These are phyloP conservation scores for Botrytis tulipae DNA, from an alignment of 2,329 filamentous ascomycete species.

Conservation along the genomic window DNA sequence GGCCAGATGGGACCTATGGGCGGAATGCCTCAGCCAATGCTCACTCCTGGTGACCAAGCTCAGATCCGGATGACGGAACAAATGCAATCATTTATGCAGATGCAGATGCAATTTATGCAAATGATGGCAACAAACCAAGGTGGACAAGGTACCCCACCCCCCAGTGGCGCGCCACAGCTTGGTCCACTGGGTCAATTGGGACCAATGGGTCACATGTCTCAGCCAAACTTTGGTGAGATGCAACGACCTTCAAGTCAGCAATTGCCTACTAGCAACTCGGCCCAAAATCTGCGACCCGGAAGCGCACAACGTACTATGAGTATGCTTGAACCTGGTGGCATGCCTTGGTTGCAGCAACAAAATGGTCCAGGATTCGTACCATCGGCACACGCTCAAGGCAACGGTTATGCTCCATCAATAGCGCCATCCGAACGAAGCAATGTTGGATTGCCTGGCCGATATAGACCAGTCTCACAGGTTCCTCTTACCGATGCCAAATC, in stretches of 20 bases:
- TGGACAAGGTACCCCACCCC: not conserved
- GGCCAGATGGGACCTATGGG: conserved; percentile 36
- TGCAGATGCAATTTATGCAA: conserved; percentile 94
- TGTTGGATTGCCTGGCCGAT: conserved; percentile 82
- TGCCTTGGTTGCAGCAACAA: conserved; percentile 52
- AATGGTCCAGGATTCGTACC: conserved; percentile 43
- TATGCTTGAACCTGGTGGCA: conserved; percentile 67
- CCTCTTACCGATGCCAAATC: conserved; percentile 41
- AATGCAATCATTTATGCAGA: conserved; percentile 85
- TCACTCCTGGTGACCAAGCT: conserved; percentile 64
- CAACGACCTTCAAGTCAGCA: conserved; percentile 30
- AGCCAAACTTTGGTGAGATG: conserved; percentile 29
- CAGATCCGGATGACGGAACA: conserved; percentile 80
- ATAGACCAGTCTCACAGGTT: conserved; percentile 79
- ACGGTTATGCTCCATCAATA: conserved; percentile 81
- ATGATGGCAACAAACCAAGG: conserved; percentile 56
- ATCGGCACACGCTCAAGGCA: conserved; percentile 48
- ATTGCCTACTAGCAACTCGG: conserved; percentile 5
- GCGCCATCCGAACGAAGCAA: conserved; percentile 96
- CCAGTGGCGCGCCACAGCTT: conserved; percentile 25
- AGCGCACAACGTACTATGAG: conserved; percentile 65
- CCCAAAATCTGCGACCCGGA: conserved; percentile 27
- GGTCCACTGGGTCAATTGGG: conserved; percentile 19
- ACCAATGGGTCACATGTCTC: conserved; percentile 29
- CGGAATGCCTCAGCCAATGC: conserved; percentile 34